Conservation (phyloP, 1,139 yeast genomes). For the Hyphopichia pseudoburtonii region DNA sequence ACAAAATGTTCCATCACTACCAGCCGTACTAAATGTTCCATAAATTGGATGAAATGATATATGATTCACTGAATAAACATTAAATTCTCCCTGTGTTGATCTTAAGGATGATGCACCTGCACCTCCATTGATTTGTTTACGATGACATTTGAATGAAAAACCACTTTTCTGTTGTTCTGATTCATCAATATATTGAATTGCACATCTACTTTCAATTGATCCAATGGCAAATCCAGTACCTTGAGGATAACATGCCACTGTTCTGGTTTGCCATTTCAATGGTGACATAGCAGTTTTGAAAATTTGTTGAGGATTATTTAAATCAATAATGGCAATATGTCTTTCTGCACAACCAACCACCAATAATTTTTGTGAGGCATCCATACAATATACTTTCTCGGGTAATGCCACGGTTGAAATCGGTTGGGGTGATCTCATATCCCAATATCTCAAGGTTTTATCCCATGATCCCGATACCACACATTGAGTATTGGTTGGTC, state of each 20-base stretch:
- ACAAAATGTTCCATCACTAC: slow-evolving; percentile 90
- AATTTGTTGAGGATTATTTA: slow-evolving; percentile 80
- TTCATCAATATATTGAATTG: slow-evolving; percentile 91
- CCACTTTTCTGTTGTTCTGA: slow-evolving; percentile 69
- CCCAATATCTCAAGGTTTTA: slow-evolving; percentile 92
- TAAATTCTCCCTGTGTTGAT: slow-evolving; percentile 40
- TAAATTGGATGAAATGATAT: slow-evolving; percentile 85
- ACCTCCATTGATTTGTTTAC: slow-evolving; percentile 46
- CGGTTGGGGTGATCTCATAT: slow-evolving; percentile 83
- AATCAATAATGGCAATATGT: slow-evolving; percentile 73
- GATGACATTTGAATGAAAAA: slow-evolving; percentile 93
- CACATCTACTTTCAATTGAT: slow-evolving; percentile 94
- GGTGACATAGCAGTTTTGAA: slow-evolving; percentile 80
- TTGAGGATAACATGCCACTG: slow-evolving; percentile 78
- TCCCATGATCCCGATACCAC: slow-evolving; percentile 97
- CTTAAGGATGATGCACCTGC: slow-evolving; percentile 33
- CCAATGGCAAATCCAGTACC: slow-evolving; percentile 94
- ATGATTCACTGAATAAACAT: slow-evolving; percentile 74
- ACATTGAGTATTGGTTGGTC: slow-evolving; percentile 77
- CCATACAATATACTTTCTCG: slow-evolving; percentile 91
- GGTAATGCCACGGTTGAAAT: slow-evolving; percentile 80
- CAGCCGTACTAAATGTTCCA: slow-evolving; percentile 93
- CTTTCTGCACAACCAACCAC: slow-evolving; percentile 94
- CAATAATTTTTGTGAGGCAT: slow-evolving; percentile 71
- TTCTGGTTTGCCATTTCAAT: slow-evolving; percentile 85